Conservation (phyloP, 2,329 filamentous ascomycete species). For the Fusarium buxicola region DNA sequence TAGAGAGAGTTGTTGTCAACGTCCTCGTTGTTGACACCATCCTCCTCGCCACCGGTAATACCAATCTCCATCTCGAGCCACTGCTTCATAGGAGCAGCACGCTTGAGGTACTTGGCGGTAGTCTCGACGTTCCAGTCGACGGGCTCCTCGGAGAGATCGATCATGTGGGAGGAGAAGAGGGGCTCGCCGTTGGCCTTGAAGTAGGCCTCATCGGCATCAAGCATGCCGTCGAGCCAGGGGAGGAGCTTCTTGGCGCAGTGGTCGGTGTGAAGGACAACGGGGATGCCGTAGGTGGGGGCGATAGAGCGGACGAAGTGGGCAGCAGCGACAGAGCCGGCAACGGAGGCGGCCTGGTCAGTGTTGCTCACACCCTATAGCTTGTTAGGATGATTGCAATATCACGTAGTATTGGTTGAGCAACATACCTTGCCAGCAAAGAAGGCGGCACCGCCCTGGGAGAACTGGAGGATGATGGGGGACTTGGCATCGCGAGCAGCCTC, state of each 20-base stretch:
- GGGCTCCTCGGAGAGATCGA: conserved; percentile 92
- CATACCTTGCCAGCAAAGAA: conserved; percentile 88
- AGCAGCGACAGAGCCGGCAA: conserved; percentile 87
- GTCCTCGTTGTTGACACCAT: conserved; percentile 98
- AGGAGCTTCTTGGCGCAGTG: conserved; percentile 99
- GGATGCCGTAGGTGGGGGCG: conserved; percentile 87
- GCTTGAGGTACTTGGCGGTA: conserved; percentile 93
- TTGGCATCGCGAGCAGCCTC: conserved; percentile 95
- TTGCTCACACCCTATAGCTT: conserved; percentile 77
- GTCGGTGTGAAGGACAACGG: conserved; percentile 95
- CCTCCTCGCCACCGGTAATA: conserved; percentile 97
- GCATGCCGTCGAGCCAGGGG: conserved; percentile 96
- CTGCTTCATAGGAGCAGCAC: conserved; percentile 95
- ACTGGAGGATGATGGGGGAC: conserved; percentile 91
- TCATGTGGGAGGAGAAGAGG: conserved; percentile 98
- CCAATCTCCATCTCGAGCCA: conserved; percentile 95
- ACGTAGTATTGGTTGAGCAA: conserved; percentile 5
- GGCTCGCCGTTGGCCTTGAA: conserved; percentile 95
- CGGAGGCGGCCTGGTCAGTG: conserved; percentile 83
- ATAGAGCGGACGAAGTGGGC: conserved; percentile 94
- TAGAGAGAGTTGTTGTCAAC: conserved; percentile 98
- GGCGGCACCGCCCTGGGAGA: conserved; percentile 92
- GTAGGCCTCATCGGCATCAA: conserved; percentile 93
- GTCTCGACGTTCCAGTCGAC: conserved; percentile 93
- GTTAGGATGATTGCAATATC: conserved; percentile 28